These are phyloP conservation scores for Bimuria novae-zelandiae DNA, from an alignment of 2,329 filamentous ascomycete species.

Conservation along the genomic window DNA sequence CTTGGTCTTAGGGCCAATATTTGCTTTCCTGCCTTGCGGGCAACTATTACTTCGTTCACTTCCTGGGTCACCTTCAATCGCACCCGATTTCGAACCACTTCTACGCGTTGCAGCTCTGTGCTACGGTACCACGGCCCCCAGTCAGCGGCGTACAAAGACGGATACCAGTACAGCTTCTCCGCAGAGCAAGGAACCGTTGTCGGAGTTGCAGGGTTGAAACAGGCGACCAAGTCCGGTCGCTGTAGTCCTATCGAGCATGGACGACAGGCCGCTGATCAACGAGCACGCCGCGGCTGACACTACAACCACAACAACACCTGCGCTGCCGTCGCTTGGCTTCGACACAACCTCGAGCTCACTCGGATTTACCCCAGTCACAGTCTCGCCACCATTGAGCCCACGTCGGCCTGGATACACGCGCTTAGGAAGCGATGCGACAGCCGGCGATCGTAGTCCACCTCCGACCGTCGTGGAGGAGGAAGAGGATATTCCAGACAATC, in stretches of 20 bases:
- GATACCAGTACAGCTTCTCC: not conserved
- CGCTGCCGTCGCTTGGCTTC: constrained; percentile 35
- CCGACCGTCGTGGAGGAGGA: constrained; percentile 37
- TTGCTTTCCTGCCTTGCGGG: not conserved
- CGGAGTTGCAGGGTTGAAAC: constrained; percentile 22
- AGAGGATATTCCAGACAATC: constrained; percentile 36
- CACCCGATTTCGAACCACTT: not conserved
- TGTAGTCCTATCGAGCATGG: constrained; percentile 22
- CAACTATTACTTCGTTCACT: not conserved
- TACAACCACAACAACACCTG: constrained; percentile 32
- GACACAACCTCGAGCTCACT: constrained; percentile 26
- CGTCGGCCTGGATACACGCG: constrained; percentile 43
- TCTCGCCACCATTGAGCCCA: constrained; percentile 28
- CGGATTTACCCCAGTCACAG: constrained; percentile 20
- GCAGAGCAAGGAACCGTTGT: not conserved
- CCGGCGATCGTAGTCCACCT: constrained; percentile 34
- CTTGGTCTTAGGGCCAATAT: constrained; percentile 5
- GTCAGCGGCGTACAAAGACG: not conserved
- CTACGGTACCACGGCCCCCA: not conserved
- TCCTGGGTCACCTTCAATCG: not conserved
- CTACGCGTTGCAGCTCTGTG: not conserved
- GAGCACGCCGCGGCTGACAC: constrained; percentile 27
- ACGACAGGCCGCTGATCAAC: constrained; percentile 34
- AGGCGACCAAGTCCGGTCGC: constrained; percentile 10
- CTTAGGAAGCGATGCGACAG: constrained; percentile 41